phyloP scores from a whole-genome alignment of 2,329 filamentous ascomycete species.

The Fusarium sp. region DNA sequence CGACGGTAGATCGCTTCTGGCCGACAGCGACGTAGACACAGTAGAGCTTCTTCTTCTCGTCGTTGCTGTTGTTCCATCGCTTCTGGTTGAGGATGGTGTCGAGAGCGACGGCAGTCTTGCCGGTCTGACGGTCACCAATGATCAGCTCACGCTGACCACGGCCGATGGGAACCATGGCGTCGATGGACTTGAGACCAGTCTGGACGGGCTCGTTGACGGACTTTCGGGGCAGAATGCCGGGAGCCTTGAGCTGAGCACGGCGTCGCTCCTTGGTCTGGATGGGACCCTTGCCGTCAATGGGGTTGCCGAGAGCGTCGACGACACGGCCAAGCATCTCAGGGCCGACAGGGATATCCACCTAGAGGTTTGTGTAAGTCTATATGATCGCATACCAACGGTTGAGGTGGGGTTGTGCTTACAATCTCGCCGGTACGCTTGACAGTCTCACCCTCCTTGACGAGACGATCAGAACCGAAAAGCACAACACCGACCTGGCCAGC shows the following conservation, averaged over 20 bases:
- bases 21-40: slow-evolving; percentile 99
- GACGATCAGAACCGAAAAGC: slow-evolving; percentile 99
- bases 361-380: slow-evolving; percentile 42
- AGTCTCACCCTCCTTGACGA: slow-evolving; percentile 99
- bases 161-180: slow-evolving; percentile 99
- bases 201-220: slow-evolving; percentile 99
- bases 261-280: slow-evolving; percentile 91
- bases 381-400: neutral
- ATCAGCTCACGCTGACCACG: slow-evolving; percentile 99
- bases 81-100: slow-evolving; percentile 99
- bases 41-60: slow-evolving; percentile 99
- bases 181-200: slow-evolving; percentile 99
- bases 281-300: slow-evolving; percentile 99
- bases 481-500: slow-evolving; percentile 99
- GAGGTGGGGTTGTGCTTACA: slow-evolving; percentile 69
- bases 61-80: slow-evolving; percentile 89
- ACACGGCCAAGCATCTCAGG: slow-evolving; percentile 95
- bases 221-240: slow-evolving; percentile 94
- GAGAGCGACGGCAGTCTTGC: slow-evolving; percentile 98
- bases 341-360: slow-evolving; percentile 98
- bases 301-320: slow-evolving; percentile 97
- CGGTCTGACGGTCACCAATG: slow-evolving; percentile 99
- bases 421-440: slow-evolving; percentile 99
- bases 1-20: slow-evolving; percentile 99
- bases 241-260: slow-evolving; percentile 99